These are phyloP conservation scores for Kalanchoe fedtschenkoi DNA, from an alignment of 164 flowering plant species.

Conservation along the genomic window DNA sequence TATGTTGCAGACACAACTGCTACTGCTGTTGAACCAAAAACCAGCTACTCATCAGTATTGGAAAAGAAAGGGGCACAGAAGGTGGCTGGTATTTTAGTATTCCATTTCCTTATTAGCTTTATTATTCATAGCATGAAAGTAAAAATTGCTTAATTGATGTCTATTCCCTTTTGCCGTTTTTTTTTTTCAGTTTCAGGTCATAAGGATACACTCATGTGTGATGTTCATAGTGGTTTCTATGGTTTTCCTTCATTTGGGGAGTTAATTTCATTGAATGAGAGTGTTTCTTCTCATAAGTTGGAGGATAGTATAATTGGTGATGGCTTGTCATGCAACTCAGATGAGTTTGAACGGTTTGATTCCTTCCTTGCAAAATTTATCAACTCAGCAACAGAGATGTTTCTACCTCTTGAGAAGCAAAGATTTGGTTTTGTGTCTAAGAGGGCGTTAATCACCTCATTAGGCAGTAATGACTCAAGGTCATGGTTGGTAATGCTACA, in stretches of 20 bases:
- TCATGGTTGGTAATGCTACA: constrained; percentile 51
- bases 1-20: constrained; percentile 28
- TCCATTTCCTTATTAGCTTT: constrained; percentile 16
- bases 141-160: constrained; percentile 9
- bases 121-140: constrained; percentile 8
- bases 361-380: constrained; percentile 49
- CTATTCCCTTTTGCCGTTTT: constrained; percentile 16
- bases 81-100: constrained; percentile 56
- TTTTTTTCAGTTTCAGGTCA: constrained; percentile 30
- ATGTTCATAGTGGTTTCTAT: constrained; percentile 22
- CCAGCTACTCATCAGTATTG: constrained; percentile 17
- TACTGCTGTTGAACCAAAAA: constrained; percentile 17
- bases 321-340: constrained; percentile 32
- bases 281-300: constrained; percentile 13
- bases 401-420: constrained; percentile 69
- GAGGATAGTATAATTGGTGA: constrained; percentile 12
- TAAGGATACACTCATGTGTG: constrained; percentile 40
- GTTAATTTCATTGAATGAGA: constrained; percentile 33
- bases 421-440: constrained; percentile 62
- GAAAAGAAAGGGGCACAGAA: constrained; percentile 32
- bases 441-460: constrained; percentile 46
- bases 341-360: constrained; percentile 46
- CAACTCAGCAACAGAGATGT: constrained; percentile 42
- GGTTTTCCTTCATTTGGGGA: constrained; percentile 37
- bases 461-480: constrained; percentile 37